Percentiles rank a stretch among this genome's conserved stretches.
phyloP scores from a whole-genome alignment of 352 stramenopile genomes.

The Pythium diclinum region DNA sequence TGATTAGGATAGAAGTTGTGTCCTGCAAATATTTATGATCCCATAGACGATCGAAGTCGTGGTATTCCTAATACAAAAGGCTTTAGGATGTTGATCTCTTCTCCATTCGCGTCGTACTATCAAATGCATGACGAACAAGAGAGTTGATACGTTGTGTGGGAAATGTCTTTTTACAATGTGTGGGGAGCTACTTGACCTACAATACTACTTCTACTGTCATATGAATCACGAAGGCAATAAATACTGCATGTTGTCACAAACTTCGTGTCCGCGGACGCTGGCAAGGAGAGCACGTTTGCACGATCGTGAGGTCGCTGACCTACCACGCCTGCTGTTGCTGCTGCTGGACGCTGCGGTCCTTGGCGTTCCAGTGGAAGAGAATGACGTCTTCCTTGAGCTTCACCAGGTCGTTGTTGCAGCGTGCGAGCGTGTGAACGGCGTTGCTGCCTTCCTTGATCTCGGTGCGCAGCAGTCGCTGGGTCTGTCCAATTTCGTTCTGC shows the following conservation, averaged over 20 bases:
- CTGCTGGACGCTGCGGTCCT: conserved; percentile 58
- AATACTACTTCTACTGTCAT: conserved; percentile 3
- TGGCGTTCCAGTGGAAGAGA: conserved; percentile 82
- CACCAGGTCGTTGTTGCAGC: conserved; percentile 79
- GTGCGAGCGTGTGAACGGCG: conserved; percentile 62
- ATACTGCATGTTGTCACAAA: conserved; percentile 20
- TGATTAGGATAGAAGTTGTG: no score
- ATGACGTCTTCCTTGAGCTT: conserved; percentile 87
- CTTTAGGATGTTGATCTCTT: not conserved
- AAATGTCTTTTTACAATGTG: not conserved
- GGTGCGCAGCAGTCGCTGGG: conserved; percentile 54
- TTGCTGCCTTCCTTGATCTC: conserved; percentile 75
- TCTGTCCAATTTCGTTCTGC: conserved; percentile 63
- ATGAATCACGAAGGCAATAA: conserved; percentile 19
- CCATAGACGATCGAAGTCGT: not conserved
- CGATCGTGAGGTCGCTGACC: not conserved
- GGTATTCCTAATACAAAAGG: not conserved
- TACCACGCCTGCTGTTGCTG: conserved; percentile 32
- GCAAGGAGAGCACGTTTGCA: not conserved
- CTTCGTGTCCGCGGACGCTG: conserved; percentile 5
- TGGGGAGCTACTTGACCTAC: not conserved
- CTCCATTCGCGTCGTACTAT: no score
- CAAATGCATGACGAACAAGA: no score
- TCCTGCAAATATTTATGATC: not conserved
- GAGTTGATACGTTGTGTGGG: not conserved